Conservation (phyloP, 306 rosid species). For the Alnus glutinosa region DNA sequence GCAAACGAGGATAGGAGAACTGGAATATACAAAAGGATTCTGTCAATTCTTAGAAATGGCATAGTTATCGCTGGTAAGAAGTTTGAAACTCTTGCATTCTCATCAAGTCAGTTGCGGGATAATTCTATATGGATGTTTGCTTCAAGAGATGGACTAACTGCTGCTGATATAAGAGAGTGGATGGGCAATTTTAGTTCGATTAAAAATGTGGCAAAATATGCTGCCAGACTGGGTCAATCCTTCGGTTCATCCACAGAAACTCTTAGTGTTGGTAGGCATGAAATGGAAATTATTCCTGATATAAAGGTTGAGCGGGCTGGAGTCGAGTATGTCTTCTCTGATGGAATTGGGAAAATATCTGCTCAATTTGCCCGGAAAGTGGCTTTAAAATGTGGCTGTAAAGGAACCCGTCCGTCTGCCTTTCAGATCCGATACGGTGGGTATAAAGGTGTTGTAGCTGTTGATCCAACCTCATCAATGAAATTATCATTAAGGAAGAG, state of each 20-base stretch:
- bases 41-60: slow-evolving; percentile 63
- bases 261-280: slow-evolving; percentile 36
- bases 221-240: slow-evolving; percentile 84
- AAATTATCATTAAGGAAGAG: slow-evolving; percentile 44
- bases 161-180: slow-evolving; percentile 55
- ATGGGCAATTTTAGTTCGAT: slow-evolving; percentile 70
- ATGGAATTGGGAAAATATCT: slow-evolving; percentile 39
- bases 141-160: slow-evolving; percentile 41
- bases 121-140: slow-evolving; percentile 93
- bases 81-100: slow-evolving; percentile 84
- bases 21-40: slow-evolving; percentile 51
- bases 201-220: slow-evolving; percentile 84
- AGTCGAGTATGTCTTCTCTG: slow-evolving; percentile 40
- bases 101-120: slow-evolving; percentile 75
- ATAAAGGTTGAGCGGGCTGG: slow-evolving; percentile 10
- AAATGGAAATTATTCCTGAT: slow-evolving; percentile 62
- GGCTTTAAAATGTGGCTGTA: background rate
- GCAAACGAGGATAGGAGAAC: slow-evolving; percentile 40
- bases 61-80: slow-evolving; percentile 64
- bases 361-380: background rate
- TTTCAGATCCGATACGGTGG: slow-evolving; percentile 51
- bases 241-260: slow-evolving; percentile 86
- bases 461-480: slow-evolving; percentile 36
- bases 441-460: slow-evolving; percentile 52
- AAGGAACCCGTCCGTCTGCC: slow-evolving; percentile 34